Evolutionary conservation across 179 eudicot genomes (phyloP).

Genomic region (Amaranthus tricolor): DNA sequence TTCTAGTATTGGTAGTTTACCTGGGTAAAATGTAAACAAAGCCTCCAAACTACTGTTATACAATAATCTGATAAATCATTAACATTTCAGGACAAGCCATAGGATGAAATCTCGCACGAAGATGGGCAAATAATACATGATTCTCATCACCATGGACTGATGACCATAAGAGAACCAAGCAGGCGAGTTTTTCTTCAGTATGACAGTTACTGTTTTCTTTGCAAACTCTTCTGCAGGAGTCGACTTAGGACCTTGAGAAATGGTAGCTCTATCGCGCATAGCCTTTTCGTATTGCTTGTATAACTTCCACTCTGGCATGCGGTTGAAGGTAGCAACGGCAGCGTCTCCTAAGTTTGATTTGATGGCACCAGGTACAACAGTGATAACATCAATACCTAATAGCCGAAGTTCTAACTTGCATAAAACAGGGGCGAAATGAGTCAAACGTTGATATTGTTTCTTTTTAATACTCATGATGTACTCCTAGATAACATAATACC

Average conservation of each 20-base stretch:
- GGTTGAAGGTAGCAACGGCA: constrained; percentile 41
- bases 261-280: constrained; percentile 55
- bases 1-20: no score
- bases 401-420: constrained; percentile 72
- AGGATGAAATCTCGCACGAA: constrained; percentile 60
- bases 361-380: constrained; percentile 73
- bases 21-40: no score
- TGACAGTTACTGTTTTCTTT: constrained; percentile 52
- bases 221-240: constrained; percentile 84
- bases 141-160: constrained; percentile 50
- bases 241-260: constrained; percentile 59
- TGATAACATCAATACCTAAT: constrained; percentile 72
- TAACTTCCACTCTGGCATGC: constrained; percentile 81
- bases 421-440: background rate
- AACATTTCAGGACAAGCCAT: constrained; percentile 46
- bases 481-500: no score
- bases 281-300: constrained; percentile 61
- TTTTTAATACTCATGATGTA: no score
- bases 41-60: background rate
- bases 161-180: constrained; percentile 79
- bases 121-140: constrained; percentile 60
- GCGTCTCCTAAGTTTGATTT: constrained; percentile 64
- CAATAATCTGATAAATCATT: background rate
- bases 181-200: constrained; percentile 60
- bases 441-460: background rate